phyloP scores from a whole-genome alignment of 2,329 filamentous ascomycete genomes.

The Colletotrichum camelliae region DNA sequence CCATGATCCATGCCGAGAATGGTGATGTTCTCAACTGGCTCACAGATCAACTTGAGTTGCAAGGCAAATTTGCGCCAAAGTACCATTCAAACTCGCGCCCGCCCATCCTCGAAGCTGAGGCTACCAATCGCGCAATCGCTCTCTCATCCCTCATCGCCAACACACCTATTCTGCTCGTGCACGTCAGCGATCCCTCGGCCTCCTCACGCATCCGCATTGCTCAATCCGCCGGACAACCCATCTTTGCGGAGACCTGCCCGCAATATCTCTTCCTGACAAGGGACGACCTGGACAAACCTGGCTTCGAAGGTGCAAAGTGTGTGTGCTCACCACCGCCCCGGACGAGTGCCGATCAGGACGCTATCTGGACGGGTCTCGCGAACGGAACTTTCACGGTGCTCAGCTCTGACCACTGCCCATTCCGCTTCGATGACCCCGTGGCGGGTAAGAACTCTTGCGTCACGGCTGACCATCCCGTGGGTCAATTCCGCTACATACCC shows the following conservation, averaged over 20 bases:
- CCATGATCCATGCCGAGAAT: conserved; percentile 62
- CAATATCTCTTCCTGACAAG: conserved; percentile 60
- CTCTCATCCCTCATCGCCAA: conserved; percentile 51
- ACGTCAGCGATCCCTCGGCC: conserved; percentile 53
- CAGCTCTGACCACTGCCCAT: not conserved
- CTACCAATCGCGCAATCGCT: conserved; percentile 56
- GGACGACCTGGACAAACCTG: conserved; percentile 53
- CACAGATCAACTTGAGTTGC: conserved; percentile 54
- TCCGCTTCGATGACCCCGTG: not conserved
- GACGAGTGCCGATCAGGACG: conserved; percentile 49
- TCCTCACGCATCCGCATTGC: conserved; percentile 51
- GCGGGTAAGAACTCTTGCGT: conserved; percentile 31
- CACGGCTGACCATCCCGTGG: conserved; percentile 34
- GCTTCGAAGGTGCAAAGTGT: conserved; percentile 60
- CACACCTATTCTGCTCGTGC: conserved; percentile 57
- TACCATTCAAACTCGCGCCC: conserved; percentile 49
- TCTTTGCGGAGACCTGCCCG: conserved; percentile 61
- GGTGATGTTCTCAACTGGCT: conserved; percentile 59
- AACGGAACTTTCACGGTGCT: conserved; percentile 57
- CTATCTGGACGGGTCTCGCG: conserved; percentile 53
- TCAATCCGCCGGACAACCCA: conserved; percentile 43
- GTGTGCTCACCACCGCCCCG: conserved; percentile 58
- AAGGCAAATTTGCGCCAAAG: conserved; percentile 51
- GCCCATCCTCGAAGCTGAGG: conserved; percentile 45
- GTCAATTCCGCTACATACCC: conserved; percentile 60